These are phyloP conservation scores for Globisporangium yorkense DNA, from an alignment of 352 stramenopile genomes.

Conservation along the genomic window DNA sequence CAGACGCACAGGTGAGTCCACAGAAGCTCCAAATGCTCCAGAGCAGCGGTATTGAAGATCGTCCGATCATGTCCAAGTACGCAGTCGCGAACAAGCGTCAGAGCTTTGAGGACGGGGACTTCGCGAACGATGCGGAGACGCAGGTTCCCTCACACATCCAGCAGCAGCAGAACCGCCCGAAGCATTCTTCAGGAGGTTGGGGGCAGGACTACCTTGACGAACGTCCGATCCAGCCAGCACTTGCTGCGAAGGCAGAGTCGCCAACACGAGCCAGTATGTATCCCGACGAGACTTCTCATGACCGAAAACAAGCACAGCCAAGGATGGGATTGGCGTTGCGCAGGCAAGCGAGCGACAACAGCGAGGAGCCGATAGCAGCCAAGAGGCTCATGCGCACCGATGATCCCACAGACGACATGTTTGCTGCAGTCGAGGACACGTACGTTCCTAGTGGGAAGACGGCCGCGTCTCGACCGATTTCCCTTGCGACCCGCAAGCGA, in stretches of 20 bases:
- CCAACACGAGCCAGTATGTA: neutral
- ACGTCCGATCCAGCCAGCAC: constrained; percentile 25
- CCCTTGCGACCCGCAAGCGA: constrained; percentile 47
- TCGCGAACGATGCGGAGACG: neutral
- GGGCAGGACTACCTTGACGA: constrained; percentile 17
- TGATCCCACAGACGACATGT: neutral
- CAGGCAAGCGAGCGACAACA: neutral
- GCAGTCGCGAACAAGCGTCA: constrained; percentile 10
- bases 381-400: neutral
- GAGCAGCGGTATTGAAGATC: constrained; percentile 27
- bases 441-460: constrained; percentile 5
- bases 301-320: constrained; percentile 3
- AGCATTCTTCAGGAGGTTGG: neutral
- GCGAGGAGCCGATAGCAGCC: neutral
- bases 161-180: neutral
- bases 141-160: neutral
- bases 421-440: constrained; percentile 4
- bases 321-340: neutral
- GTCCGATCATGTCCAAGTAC: constrained; percentile 31
- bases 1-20: constrained; percentile 16
- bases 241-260: neutral
- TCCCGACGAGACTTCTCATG: neutral
- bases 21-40: constrained; percentile 40
- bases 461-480: constrained; percentile 15
- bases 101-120: neutral